Conservation (phyloP, 257 asterid species). For the Forsythia suspensa region DNA sequence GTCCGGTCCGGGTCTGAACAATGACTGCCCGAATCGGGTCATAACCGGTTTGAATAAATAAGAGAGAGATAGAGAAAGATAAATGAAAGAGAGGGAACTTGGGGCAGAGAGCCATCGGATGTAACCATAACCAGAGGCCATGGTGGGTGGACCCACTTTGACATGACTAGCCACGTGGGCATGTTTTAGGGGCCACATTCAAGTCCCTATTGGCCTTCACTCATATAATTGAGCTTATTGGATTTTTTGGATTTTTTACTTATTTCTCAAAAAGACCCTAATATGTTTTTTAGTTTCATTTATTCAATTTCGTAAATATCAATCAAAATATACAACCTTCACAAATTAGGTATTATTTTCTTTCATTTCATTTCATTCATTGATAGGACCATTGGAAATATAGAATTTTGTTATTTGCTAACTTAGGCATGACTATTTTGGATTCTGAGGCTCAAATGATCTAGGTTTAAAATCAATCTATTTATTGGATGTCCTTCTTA, state of each 20-base stretch:
- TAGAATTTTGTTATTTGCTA: too few species aligned
- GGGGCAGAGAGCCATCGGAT: conserved; percentile 36
- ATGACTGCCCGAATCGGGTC: conserved; percentile 37
- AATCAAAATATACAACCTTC: neutral
- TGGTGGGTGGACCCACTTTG: conserved; percentile 54
- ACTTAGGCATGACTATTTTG: neutral
- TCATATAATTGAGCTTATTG: conserved; percentile 7
- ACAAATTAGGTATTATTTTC: too few species aligned
- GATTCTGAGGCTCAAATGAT: too few species aligned
- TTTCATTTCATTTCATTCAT: neutral
- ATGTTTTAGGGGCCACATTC: conserved; percentile 45
- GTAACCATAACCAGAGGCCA: conserved; percentile 49
- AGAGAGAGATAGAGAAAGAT: conserved; percentile 11
- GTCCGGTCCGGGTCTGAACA: conserved; percentile 42
- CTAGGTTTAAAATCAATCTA: too few species aligned
- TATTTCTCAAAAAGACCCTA: neutral
- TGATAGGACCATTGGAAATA: too few species aligned
- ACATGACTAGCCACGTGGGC: conserved; percentile 76
- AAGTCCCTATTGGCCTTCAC: neutral
- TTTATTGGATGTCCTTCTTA: too few species aligned
- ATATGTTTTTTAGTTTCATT: neutral
- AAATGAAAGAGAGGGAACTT: conserved; percentile 18
- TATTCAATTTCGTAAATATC: neutral
- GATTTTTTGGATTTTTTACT: neutral
- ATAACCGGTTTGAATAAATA: conserved; percentile 35